These are phyloP conservation scores for Acacia acuminata DNA, from an alignment of 306 rosid genomes.

Conservation along the genomic window DNA sequence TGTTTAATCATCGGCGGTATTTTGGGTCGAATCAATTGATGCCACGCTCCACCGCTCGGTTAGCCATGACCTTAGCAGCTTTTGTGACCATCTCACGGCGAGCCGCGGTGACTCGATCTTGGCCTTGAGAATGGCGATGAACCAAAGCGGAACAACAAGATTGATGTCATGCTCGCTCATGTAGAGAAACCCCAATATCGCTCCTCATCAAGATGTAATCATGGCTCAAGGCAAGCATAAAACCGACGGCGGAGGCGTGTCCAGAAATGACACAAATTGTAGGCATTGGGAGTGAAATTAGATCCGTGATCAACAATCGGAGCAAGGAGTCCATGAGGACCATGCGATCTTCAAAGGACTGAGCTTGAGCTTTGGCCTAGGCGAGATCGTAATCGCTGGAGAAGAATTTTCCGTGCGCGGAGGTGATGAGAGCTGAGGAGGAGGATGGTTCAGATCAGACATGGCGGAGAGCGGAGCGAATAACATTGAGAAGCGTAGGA, in stretches of 20 bases:
- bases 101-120: conserved; percentile 53
- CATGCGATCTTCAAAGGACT: conserved; percentile 2
- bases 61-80: conserved; percentile 64
- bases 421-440: conserved; percentile 68
- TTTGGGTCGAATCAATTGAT: conserved; percentile 59
- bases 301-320: conserved; percentile 39
- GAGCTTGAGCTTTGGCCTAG: conserved; percentile 40
- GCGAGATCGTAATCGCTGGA: conserved; percentile 77
- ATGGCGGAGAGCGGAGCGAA: conserved; percentile 53
- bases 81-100: conserved; percentile 49
- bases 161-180: conserved; percentile 82
- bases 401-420: conserved; percentile 81
- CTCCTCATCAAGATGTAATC: conserved; percentile 74
- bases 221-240: conserved; percentile 61
- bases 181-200: conserved; percentile 72
- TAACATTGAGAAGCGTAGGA: conserved; percentile 55
- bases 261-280: conserved; percentile 78
- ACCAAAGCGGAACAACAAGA: conserved; percentile 56
- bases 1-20: conserved; percentile 29
- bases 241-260: conserved; percentile 77
- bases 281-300: conserved; percentile 70
- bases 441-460: conserved; percentile 51
- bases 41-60: conserved; percentile 57
- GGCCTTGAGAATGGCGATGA: conserved; percentile 44
- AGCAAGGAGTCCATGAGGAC: conserved; percentile 39